Evolutionary conservation across 371 early-diverging fungal genomes (phyloP).

Genomic region (Syncephalastrum contaminatum): DNA sequence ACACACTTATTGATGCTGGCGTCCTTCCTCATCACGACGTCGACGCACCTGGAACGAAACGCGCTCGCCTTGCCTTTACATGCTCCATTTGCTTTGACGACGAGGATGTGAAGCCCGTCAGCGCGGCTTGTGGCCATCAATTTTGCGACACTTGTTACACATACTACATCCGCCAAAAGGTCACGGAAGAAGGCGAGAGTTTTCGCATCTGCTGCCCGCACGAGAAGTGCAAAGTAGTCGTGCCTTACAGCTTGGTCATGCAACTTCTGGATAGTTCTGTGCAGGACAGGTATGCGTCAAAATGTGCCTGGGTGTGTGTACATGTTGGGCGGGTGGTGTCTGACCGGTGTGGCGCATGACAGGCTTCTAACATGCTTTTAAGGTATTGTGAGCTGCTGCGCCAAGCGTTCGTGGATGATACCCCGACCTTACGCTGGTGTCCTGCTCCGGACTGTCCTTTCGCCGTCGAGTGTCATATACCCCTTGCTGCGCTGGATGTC

Average conservation of each 20-base stretch:
- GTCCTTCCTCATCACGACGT: conserved; percentile 5
- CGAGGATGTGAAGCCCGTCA: conserved; percentile 55
- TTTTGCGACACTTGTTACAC: conserved; percentile 83
- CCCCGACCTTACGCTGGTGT: conserved; percentile 79
- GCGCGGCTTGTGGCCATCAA: conserved; percentile 74
- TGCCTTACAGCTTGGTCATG: conserved; percentile 72
- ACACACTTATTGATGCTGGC: conserved; percentile 66
- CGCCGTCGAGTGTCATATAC: conserved; percentile 81
- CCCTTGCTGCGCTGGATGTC: conserved; percentile 54
- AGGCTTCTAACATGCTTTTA: conserved; percentile 1
- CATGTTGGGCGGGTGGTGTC: too few relatives aligned
- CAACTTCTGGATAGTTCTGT: conserved; percentile 49
- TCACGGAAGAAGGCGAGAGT: conserved; percentile 79
- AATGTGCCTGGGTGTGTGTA: too few relatives aligned
- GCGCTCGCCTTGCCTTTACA: conserved; percentile 47
- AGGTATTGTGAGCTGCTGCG: conserved; percentile 73
- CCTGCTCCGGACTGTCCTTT: conserved; percentile 91
- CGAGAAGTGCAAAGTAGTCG: conserved; percentile 66
- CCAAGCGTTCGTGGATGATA: conserved; percentile 84
- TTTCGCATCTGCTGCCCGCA: conserved; percentile 78
- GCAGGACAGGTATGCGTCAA: conserved; percentile 43
- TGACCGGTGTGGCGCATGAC: too few relatives aligned
- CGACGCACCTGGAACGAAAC: conserved; percentile 2
- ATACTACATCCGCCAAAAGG: conserved; percentile 76
- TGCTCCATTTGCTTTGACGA: conserved; percentile 85